Conservation (phyloP, 805 yeast genomes). For the Zygosaccharomyces pseudorouxii region DNA sequence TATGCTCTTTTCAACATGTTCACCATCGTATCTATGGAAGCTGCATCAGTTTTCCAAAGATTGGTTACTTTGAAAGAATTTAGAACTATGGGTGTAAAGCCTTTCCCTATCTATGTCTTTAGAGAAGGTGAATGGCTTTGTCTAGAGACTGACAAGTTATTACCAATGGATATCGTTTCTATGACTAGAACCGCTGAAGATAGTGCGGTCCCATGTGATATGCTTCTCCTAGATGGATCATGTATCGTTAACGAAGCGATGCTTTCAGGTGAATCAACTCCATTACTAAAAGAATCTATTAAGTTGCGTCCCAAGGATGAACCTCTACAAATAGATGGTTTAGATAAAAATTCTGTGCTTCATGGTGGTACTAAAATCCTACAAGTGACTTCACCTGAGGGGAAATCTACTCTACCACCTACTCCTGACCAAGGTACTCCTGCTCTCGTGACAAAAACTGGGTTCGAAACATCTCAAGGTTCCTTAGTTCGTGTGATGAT, state of each 20-base stretch:
- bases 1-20: slow-evolving; percentile 85
- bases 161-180: slow-evolving; percentile 91
- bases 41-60: slow-evolving; percentile 92
- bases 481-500: slow-evolving; percentile 96
- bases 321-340: slow-evolving; percentile 63
- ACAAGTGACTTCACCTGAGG: slow-evolving; percentile 75
- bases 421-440: slow-evolving; percentile 92
- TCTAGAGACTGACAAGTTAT: slow-evolving; percentile 63
- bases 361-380: slow-evolving; percentile 96
- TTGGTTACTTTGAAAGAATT: slow-evolving; percentile 92
- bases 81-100: slow-evolving; percentile 95
- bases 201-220: slow-evolving; percentile 90
- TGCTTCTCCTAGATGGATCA: slow-evolving; percentile 79
- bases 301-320: slow-evolving; percentile 75
- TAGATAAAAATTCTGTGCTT: slow-evolving; percentile 82
- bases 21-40: slow-evolving; percentile 90
- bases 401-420: slow-evolving; percentile 43
- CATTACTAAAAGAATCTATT: slow-evolving; percentile 87
- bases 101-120: slow-evolving; percentile 69
- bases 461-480: slow-evolving; percentile 98
- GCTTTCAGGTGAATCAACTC: slow-evolving; percentile 98
- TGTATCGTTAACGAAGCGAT: slow-evolving; percentile 98
- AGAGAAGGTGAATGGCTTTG: slow-evolving; percentile 69
- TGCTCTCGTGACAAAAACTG: slow-evolving; percentile 87
- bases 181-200: slow-evolving; percentile 86